A percentile compares a stretch with the other conserved stretches of the same genome.
Evolutionary conservation across 1,139 yeast genomes (phyloP).

Genomic region (Pneumocystis sp.): DNA sequence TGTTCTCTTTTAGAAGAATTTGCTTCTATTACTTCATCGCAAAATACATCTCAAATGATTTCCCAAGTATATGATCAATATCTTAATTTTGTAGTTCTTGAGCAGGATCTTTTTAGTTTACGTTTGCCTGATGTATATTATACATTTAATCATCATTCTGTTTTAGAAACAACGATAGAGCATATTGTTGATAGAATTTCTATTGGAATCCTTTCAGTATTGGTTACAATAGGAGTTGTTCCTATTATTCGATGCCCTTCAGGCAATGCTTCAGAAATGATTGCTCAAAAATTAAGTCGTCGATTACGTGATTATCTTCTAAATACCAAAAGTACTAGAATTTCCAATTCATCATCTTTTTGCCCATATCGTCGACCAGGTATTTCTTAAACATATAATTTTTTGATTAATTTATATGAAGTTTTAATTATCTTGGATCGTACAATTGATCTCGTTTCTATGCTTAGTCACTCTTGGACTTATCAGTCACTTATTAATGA

Average conservation of each 20-base stretch:
- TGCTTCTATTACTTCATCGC: slow-evolving; percentile 59
- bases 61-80: slow-evolving; percentile 89
- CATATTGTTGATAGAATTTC: slow-evolving; percentile 54
- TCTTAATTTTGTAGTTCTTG: slow-evolving; percentile 80
- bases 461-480: slow-evolving; percentile 96
- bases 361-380: slow-evolving; percentile 17
- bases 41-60: slow-evolving; percentile 44
- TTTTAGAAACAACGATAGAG: slow-evolving; percentile 64
- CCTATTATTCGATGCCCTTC: slow-evolving; percentile 85
- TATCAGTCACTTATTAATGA: slow-evolving; percentile 94
- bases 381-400: not conserved
- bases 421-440: slow-evolving; percentile 76
- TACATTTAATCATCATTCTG: slow-evolving; percentile 50
- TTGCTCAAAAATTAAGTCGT: slow-evolving; percentile 73
- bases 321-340: slow-evolving; percentile 35
- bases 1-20: slow-evolving; percentile 74
- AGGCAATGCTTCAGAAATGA: slow-evolving; percentile 90
- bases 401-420: slow-evolving; percentile 37
- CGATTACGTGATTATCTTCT: slow-evolving; percentile 71
- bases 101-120: slow-evolving; percentile 73
- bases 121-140: slow-evolving; percentile 55
- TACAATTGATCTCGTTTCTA: slow-evolving; percentile 74
- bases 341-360: slow-evolving; percentile 1
- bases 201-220: slow-evolving; percentile 61
- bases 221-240: slow-evolving; percentile 52